Base-by-base conservation (phyloP, 805 yeast genomes). In the Ogataea pignaliae region DNA sequence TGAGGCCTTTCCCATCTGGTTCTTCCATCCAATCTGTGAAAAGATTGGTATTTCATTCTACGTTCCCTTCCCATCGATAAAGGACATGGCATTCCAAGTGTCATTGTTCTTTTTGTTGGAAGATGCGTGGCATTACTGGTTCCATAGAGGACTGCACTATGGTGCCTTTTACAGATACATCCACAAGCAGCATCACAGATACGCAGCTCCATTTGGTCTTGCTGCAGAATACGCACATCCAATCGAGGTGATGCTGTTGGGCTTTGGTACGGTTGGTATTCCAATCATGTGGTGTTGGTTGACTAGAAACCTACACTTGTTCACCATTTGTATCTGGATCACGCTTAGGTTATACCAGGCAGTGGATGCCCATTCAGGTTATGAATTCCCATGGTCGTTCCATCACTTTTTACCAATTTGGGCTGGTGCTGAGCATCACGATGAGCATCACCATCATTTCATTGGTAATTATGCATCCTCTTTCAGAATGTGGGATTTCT, bases 401-500 rank as follows among this genome's bases (percentile, higher is more conserved):
- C 93, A 88, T 69, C 88, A 89, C 63, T 81, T 91, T 68, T 64
- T 91, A 48, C 97, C 97, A 39, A 78, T 93, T 70, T 90, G 98
- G 97, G 96, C 97, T 3, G 98, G 98, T 53, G 97, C 97, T 17
- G 97, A 87, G 60, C 98, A 91, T 68, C 98, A 91, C 65, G 99
- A 91, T 68, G 87, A 87, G 68, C 99, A 91, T 64, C 99, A 91
- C 66, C 95, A 87, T 65, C 89, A 85, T 71, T 91, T 91, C 69
- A 85, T 88, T 56, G 98, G 98, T 54, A 89, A 90, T 68, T 91
- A 88, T 65, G 93, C 97, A 28, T 85, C 96, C 37, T 81, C 90
- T 32, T 93, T 91, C 78, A 83, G 97, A 71, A 87, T 95, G 88
- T 89, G 96, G 95, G 99, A 91, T 70, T 85, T 70, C 68, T 62